Conservation (phyloP, 1,139 yeast genomes). For the Pneumocystis carinii region DNA sequence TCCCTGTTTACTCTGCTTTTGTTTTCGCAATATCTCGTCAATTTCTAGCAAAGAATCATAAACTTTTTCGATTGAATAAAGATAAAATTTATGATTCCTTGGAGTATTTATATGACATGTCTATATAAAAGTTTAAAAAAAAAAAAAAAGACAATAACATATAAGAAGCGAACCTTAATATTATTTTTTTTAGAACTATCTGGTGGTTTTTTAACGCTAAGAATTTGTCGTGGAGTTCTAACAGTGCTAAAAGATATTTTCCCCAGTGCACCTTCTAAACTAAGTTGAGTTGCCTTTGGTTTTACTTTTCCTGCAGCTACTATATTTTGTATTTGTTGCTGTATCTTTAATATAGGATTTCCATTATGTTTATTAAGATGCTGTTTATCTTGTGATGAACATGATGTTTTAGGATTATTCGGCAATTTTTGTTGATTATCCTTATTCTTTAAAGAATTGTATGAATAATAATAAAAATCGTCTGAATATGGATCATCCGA, state of each 20-base stretch:
- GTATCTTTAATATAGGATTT: constrained; percentile 92
- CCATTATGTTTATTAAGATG: constrained; percentile 82
- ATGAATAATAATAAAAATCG: constrained; percentile 91
- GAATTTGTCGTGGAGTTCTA: constrained; percentile 77
- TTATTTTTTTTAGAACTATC: constrained; percentile 1
- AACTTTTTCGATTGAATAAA: constrained; percentile 49
- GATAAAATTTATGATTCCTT: constrained; percentile 23
- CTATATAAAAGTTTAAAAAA: background rate
- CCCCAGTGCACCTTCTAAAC: constrained; percentile 83
- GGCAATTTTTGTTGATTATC: constrained; percentile 16
- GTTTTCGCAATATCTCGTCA: constrained; percentile 66
- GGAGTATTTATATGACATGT: constrained; percentile 23
- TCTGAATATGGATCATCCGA: constrained; percentile 96
- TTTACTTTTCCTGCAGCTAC: constrained; percentile 88
- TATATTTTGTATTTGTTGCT: constrained; percentile 93
- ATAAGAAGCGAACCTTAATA: background rate
- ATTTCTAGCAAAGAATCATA: constrained; percentile 64
- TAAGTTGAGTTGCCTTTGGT: constrained; percentile 56
- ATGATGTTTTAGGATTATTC: constrained; percentile 31
- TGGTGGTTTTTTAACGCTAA: constrained; percentile 37
- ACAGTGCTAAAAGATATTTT: constrained; percentile 70
- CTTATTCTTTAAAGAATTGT: constrained; percentile 58
- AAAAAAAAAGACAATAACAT: background rate
- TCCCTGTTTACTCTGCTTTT: constrained; percentile 32
- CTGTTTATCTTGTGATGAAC: constrained; percentile 24